phyloP scores from a whole-genome alignment of 2,329 filamentous ascomycete species.

The Xenosphaeropsis pyriputrescens region DNA sequence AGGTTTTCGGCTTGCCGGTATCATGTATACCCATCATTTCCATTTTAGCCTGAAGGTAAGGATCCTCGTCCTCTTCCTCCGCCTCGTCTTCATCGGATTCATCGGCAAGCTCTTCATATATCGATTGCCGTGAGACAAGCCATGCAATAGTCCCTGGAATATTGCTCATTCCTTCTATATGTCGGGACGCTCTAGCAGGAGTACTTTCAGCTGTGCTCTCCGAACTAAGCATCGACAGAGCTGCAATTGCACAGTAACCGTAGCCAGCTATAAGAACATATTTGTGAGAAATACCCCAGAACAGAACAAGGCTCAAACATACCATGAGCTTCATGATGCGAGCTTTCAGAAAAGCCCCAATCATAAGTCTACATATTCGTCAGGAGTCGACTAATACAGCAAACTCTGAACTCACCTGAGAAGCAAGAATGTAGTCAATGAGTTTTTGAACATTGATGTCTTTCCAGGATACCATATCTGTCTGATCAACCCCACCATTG shows the following conservation, averaged over 20 bases:
- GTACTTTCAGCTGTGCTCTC: conserved; percentile 12
- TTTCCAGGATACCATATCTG: conserved; percentile 36
- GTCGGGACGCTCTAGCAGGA: background rate
- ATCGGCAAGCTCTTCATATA: conserved; percentile 31
- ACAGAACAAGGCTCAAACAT: background rate
- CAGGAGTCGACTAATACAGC: conserved; percentile 5
- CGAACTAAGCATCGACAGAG: conserved; percentile 51
- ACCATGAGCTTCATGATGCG: conserved; percentile 19
- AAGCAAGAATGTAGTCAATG: conserved; percentile 53
- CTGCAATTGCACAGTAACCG: conserved; percentile 74
- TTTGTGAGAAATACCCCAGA: too few relatives aligned
- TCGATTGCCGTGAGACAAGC: conserved; percentile 50
- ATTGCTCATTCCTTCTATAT: conserved; percentile 17
- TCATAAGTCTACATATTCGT: conserved; percentile 14
- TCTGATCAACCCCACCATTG: conserved; percentile 38
- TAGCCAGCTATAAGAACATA: conserved; percentile 51
- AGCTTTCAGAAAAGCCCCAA: conserved; percentile 17
- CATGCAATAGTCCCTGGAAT: conserved; percentile 28
- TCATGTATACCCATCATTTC: too few relatives aligned
- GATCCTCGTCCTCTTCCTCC: conserved; percentile 19
- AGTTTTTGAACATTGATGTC: conserved; percentile 66
- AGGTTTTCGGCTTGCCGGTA: too few relatives aligned
- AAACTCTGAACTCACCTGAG: conserved; percentile 29
- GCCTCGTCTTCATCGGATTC: conserved; percentile 25
- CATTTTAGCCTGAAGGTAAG: conserved; percentile 9